Conservation (phyloP, 78 protist species). For the Dictyostelium brefeldianum region DNA sequence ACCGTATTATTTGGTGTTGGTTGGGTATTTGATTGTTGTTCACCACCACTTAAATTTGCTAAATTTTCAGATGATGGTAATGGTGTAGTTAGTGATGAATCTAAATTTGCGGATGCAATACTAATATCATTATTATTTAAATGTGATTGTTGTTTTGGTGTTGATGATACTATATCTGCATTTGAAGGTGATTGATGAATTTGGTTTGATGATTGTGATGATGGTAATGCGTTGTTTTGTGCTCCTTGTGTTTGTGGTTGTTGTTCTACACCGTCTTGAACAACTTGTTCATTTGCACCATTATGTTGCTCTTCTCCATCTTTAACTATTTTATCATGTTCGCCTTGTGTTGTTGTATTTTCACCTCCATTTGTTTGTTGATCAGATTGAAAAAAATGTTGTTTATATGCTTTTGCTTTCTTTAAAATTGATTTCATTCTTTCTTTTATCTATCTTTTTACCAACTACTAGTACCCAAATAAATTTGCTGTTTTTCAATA, state of each 20-base stretch:
- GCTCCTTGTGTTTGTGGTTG: background rate
- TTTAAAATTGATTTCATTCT: slow-evolving; percentile 11
- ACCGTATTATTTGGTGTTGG: slow-evolving; percentile 2
- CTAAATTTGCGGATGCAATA: background rate
- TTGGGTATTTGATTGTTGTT: slow-evolving; percentile 8
- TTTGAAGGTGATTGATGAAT: background rate
- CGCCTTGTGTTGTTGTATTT: background rate
- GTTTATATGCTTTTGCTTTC: slow-evolving; percentile 15
- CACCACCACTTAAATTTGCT: background rate
- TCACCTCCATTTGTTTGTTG: background rate
- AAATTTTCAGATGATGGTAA: background rate
- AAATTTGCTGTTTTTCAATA: no score
- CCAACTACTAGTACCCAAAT: background rate
- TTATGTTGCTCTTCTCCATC: background rate
- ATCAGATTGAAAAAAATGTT: background rate
- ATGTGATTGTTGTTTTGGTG: slow-evolving; percentile 6
- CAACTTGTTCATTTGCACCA: slow-evolving; percentile 15
- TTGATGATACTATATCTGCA: background rate
- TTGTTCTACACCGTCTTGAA: background rate
- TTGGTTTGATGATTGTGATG: background rate
- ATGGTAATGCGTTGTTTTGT: background rate
- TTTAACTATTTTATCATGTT: background rate
- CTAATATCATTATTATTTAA: slow-evolving; percentile 31
- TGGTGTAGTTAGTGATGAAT: slow-evolving; percentile 3
- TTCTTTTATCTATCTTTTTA: no score